A percentile compares a stretch with the other conserved stretches of the same genome.
Conservation (phyloP, 139 green algal genomes). For the Tetraselmis chui region DNA sequence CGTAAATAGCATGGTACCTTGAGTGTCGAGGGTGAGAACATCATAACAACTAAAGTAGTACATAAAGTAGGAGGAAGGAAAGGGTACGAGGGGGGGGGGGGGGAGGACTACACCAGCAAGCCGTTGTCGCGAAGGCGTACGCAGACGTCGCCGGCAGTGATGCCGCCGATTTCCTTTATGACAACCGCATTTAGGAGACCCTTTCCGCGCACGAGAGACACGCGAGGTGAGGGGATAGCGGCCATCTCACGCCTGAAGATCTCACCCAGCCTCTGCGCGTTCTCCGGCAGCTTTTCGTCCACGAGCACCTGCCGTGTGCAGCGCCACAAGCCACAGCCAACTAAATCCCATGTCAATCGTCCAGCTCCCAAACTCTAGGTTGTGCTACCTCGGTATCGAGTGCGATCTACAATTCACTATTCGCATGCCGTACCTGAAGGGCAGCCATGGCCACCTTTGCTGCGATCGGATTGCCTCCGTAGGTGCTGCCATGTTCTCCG, state of each 20-base stretch:
- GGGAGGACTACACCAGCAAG: constrained; percentile 46
- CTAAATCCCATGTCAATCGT: too few species aligned
- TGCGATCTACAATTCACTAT: too few species aligned
- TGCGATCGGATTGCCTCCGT: constrained; percentile 92
- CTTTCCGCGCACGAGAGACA: constrained; percentile 59
- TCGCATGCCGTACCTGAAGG: constrained; percentile 53
- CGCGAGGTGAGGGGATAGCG: neutral
- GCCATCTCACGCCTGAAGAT: constrained; percentile 8
- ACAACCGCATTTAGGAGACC: constrained; percentile 86
- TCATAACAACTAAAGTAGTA: neutral
- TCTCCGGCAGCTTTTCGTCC: constrained; percentile 85
- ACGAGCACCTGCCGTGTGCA: constrained; percentile 87
- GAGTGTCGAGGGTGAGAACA: too few species aligned
- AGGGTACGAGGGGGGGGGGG: neutral
- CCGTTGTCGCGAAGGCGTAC: constrained; percentile 71
- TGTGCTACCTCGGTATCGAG: too few species aligned
- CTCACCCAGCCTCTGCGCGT: constrained; percentile 55
- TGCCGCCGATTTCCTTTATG: constrained; percentile 56
- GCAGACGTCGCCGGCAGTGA: constrained; percentile 84
- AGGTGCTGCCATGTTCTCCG: constrained; percentile 85
- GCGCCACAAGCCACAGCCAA: too few species aligned
- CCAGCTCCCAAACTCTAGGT: too few species aligned
- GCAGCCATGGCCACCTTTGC: constrained; percentile 76
- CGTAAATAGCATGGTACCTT: too few species aligned
- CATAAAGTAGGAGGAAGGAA: neutral